phyloP scores from a whole-genome alignment of 176 grass and related monocot species.

The Phoenix roebelenii region DNA sequence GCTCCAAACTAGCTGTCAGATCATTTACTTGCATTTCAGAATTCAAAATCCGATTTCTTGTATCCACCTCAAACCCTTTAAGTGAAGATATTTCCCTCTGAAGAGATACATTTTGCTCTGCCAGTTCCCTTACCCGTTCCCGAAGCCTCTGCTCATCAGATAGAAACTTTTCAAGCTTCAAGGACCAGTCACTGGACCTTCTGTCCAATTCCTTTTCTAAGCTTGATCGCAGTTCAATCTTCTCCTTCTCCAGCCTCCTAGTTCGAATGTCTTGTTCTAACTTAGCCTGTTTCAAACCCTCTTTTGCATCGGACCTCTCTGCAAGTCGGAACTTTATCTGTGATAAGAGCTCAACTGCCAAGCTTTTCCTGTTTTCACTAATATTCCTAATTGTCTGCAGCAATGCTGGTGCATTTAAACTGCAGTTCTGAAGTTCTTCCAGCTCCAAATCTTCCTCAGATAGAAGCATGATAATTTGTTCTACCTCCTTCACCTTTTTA shows the following conservation, averaged over 20 bases:
- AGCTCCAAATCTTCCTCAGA: slow-evolving; percentile 40
- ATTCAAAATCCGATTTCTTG: slow-evolving; percentile 19
- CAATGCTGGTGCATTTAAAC: slow-evolving; percentile 23
- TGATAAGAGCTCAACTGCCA: slow-evolving; percentile 54
- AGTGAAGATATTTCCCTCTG: slow-evolving; percentile 71
- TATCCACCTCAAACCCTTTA: slow-evolving; percentile 26
- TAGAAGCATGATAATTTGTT: slow-evolving; percentile 34
- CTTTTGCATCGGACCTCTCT: slow-evolving; percentile 55
- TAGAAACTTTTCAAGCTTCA: slow-evolving; percentile 43
- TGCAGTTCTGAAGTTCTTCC: slow-evolving; percentile 24
- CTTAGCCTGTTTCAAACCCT: slow-evolving; percentile 46
- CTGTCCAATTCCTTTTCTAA: slow-evolving; percentile 61
- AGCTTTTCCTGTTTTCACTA: slow-evolving; percentile 57
- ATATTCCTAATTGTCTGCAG: slow-evolving; percentile 48
- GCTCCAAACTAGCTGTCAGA: slow-evolving; percentile 29
- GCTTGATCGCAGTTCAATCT: slow-evolving; percentile 32
- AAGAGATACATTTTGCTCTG: slow-evolving; percentile 84
- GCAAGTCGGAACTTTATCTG: slow-evolving; percentile 72
- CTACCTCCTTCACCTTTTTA: slow-evolving; percentile 49
- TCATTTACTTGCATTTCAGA: slow-evolving; percentile 36
- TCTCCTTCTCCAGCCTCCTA: slow-evolving; percentile 54
- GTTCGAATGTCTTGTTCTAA: slow-evolving; percentile 40
- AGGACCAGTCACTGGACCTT: slow-evolving; percentile 67
- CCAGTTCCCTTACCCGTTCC: slow-evolving; percentile 82
- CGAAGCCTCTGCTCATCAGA: slow-evolving; percentile 75